phyloP scores from a whole-genome alignment of 169 alveolate genomes.

The Cryptosporidium sp. region DNA sequence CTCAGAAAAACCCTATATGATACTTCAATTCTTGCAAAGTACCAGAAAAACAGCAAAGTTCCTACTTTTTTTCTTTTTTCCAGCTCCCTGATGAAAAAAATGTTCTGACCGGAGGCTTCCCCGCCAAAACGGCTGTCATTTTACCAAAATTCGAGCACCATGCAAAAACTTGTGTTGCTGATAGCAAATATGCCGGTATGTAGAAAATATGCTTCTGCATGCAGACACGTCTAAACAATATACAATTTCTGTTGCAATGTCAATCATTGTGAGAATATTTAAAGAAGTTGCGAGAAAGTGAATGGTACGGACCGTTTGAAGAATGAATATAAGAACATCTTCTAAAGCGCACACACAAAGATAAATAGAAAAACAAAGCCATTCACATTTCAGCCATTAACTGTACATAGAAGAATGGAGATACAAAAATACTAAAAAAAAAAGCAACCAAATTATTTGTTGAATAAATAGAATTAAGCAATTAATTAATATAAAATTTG shows the following conservation, averaged over 20 bases:
- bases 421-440: neutral
- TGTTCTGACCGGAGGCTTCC: neutral
- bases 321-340: too few relatives aligned
- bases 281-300: neutral
- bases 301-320: neutral
- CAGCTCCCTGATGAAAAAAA: neutral
- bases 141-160: constrained; percentile 12
- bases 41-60: neutral
- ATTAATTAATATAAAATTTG: neutral
- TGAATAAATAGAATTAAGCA: neutral
- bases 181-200: neutral
- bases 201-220: neutral
- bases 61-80: neutral
- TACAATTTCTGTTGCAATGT: neutral
- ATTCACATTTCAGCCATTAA: neutral
- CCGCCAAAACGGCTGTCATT: neutral
- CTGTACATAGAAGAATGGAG: neutral
- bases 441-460: neutral
- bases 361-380: too few relatives aligned
- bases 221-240: neutral
- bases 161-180: neutral
- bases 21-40: neutral
- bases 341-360: neutral
- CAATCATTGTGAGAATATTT: too few relatives aligned
- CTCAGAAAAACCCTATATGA: neutral